Percentiles rank a stretch among this genome's conserved stretches.
These are phyloP conservation scores for Mucor saturninus DNA, from an alignment of 371 early-diverging fungal species.

Conservation along the genomic window DNA sequence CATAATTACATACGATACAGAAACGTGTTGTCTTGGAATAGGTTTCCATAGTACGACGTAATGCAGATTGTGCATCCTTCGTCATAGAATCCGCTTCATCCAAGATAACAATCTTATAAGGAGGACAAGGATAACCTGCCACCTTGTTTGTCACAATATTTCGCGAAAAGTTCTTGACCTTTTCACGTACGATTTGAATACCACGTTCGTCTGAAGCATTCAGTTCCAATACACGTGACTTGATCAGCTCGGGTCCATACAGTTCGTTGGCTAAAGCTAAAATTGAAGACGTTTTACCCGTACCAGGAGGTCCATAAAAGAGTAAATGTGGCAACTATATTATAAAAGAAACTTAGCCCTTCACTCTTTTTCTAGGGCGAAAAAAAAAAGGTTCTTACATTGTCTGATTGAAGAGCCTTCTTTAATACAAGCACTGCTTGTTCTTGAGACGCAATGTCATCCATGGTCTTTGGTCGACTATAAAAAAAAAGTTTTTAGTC, in stretches of 20 bases:
- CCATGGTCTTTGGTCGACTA: conserved; percentile 88
- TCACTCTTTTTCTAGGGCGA: neutral
- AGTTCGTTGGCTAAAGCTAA: conserved; percentile 92
- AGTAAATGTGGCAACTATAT: conserved; percentile 94
- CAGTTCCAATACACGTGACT: conserved; percentile 91
- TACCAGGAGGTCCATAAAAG: conserved; percentile 99
- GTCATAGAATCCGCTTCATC: conserved; percentile 99
- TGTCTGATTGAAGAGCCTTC: conserved; percentile 82
- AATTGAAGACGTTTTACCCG: conserved; percentile 99
- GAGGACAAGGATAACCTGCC: conserved; percentile 66
- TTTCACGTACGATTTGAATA: conserved; percentile 94
- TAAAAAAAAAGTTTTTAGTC: neutral
- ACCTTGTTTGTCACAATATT: conserved; percentile 57
- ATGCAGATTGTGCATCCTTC: conserved; percentile 96
- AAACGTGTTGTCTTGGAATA: conserved; percentile 96
- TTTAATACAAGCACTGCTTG: conserved; percentile 87
- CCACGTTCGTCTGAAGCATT: conserved; percentile 99
- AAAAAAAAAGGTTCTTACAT: conserved; percentile 52
- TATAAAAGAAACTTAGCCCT: neutral
- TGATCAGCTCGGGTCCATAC: conserved; percentile 81
- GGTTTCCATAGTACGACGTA: conserved; percentile 99
- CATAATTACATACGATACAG: conserved; percentile 98
- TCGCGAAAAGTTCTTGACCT: conserved; percentile 97
- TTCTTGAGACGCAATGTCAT: conserved; percentile 89
- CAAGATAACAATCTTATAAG: conserved; percentile 96